Conservation (phyloP, 441 rosid genomes). For the Raphanus hybrid region DNA sequence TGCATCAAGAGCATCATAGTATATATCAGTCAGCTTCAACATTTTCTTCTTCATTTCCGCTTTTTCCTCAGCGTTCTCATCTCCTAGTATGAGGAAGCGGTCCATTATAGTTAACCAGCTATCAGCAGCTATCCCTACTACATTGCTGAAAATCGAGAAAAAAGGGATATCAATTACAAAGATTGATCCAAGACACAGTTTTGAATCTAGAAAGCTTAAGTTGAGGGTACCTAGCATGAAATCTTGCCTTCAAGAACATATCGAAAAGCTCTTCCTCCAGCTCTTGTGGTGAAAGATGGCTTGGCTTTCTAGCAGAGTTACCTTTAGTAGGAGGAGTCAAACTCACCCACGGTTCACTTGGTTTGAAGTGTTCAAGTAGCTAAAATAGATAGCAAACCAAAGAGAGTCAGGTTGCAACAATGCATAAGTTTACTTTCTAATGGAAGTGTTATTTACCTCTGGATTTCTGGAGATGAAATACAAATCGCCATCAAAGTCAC, state of each 20-base stretch:
- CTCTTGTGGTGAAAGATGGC: conserved; percentile 50
- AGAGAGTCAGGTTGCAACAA: conserved; percentile 16
- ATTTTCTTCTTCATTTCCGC: conserved; percentile 45
- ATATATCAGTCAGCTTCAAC: conserved; percentile 50
- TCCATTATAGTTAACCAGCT: conserved; percentile 82
- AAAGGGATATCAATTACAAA: neutral
- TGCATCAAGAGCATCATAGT: conserved; percentile 90
- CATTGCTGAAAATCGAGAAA: conserved; percentile 54
- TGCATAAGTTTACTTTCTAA: neutral
- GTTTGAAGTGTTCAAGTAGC: conserved; percentile 63
- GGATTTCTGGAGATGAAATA: conserved; percentile 75
- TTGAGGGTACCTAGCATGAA: conserved; percentile 57
- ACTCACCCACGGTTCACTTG: conserved; percentile 63
- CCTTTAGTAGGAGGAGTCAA: conserved; percentile 35
- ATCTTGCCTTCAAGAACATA: conserved; percentile 61
- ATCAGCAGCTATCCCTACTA: conserved; percentile 65
- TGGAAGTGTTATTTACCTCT: conserved; percentile 48
- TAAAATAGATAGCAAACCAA: conserved; percentile 34
- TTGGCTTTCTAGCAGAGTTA: conserved; percentile 42
- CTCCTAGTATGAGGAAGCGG: conserved; percentile 53
- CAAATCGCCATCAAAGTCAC: conserved; percentile 83
- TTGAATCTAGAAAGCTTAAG: conserved; percentile 10
- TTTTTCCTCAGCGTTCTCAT: conserved; percentile 48
- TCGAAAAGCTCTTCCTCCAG: conserved; percentile 69
- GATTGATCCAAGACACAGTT: conserved; percentile 5